Evolutionary conservation across 1,284 basidiomycete species (phyloP).

Genomic region (Apiotrichum akiyoshidainum): DNA sequence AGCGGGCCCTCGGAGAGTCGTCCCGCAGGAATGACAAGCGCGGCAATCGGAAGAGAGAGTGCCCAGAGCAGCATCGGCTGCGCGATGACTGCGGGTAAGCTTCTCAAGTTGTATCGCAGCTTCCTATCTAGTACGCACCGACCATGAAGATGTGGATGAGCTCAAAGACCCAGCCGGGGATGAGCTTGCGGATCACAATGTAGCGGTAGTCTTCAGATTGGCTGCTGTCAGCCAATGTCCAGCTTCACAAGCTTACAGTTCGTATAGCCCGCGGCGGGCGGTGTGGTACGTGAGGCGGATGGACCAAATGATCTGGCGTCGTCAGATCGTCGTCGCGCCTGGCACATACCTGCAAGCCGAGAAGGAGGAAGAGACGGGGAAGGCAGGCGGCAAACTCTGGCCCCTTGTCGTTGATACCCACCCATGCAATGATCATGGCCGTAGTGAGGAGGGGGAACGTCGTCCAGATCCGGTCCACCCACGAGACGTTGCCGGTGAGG

Average conservation of each 20-base stretch:
- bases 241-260: slow-evolving; percentile 30
- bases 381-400: slow-evolving; percentile 53
- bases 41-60: slow-evolving; percentile 56
- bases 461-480: slow-evolving; percentile 66
- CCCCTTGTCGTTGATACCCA: slow-evolving; percentile 60
- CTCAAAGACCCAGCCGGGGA: slow-evolving; percentile 68
- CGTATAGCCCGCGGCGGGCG: slow-evolving; percentile 77
- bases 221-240: slow-evolving; percentile 1
- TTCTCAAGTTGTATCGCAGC: too few relatives aligned
- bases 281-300: slow-evolving; percentile 76
- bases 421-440: slow-evolving; percentile 61
- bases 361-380: slow-evolving; percentile 68
- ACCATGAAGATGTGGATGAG: slow-evolving; percentile 79
- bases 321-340: too few relatives aligned
- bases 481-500: slow-evolving; percentile 74
- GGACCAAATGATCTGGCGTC: slow-evolving; percentile 59
- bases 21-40: slow-evolving; percentile 4
- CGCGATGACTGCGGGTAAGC: slow-evolving; percentile 24
- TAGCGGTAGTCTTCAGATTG: slow-evolving; percentile 85
- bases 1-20: slow-evolving; percentile 13
- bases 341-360: slow-evolving; percentile 61
- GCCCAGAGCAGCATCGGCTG: slow-evolving; percentile 62
- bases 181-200: slow-evolving; percentile 65
- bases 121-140: slow-evolving; percentile 44
- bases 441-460: slow-evolving; percentile 76